Evolutionary conservation across 2,329 filamentous ascomycete species (phyloP).

Genomic region (Keithomyces neogunnii): DNA sequence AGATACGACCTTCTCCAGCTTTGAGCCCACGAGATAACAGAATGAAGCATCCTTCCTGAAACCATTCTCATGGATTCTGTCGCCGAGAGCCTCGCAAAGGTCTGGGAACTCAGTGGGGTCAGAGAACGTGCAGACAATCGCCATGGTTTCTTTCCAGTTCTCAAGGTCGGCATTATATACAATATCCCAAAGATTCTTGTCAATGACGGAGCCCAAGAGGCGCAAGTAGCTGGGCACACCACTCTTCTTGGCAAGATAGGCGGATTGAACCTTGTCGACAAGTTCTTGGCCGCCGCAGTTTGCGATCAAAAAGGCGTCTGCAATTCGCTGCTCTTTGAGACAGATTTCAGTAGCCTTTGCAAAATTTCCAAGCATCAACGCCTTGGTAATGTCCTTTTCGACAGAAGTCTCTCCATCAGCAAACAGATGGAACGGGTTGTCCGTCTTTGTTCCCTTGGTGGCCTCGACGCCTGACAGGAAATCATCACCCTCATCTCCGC

Average conservation of each 20-base stretch:
- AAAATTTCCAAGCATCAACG: constrained; percentile 85
- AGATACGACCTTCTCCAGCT: constrained; percentile 90
- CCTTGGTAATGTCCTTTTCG: constrained; percentile 79
- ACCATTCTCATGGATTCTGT: constrained; percentile 73
- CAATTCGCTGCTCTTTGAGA: constrained; percentile 79
- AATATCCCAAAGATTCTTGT: constrained; percentile 96
- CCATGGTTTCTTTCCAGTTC: constrained; percentile 97
- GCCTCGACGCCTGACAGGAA: constrained; percentile 80
- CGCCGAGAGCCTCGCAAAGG: constrained; percentile 88
- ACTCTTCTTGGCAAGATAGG: constrained; percentile 78
- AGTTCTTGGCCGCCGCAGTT: constrained; percentile 92
- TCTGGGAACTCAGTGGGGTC: constrained; percentile 86
- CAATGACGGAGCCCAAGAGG: constrained; percentile 81
- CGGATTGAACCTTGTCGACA: constrained; percentile 85
- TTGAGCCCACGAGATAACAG: constrained; percentile 92
- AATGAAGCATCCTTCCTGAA: constrained; percentile 87
- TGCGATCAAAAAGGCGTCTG: constrained; percentile 95
- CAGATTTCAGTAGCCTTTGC: constrained; percentile 83
- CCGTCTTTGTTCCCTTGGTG: constrained; percentile 85
- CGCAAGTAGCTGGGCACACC: constrained; percentile 86
- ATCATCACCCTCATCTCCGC: constrained; percentile 61
- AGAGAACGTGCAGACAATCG: constrained; percentile 89
- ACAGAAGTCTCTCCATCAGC: constrained; percentile 74
- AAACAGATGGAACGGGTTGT: constrained; percentile 88
- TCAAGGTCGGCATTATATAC: constrained; percentile 90